Percentiles rank a stretch among this genome's conserved stretches.
Evolutionary conservation across 2,329 filamentous ascomycete species (phyloP).

Genomic region (Penicillium sp.): DNA sequence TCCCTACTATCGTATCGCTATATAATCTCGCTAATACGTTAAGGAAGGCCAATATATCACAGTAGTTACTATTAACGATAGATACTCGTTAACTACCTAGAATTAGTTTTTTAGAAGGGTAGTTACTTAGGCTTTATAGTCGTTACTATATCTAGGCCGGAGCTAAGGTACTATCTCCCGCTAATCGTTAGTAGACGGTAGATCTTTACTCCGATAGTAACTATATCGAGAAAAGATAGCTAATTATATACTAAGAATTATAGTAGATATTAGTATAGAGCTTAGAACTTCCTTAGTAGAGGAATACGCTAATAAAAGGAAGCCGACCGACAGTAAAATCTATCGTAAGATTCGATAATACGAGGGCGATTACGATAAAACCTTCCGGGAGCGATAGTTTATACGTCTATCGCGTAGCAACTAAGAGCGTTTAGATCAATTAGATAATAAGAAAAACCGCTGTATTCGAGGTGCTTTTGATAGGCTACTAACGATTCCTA

Average conservation of each 20-base stretch:
- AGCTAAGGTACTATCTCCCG: slow-evolving; percentile 19
- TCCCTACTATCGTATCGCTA: slow-evolving; percentile 31
- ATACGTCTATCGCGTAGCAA: slow-evolving; percentile 21
- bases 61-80: slow-evolving; percentile 6
- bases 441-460: slow-evolving; percentile 14
- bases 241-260: background rate
- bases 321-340: no score
- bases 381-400: slow-evolving; percentile 19
- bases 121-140: slow-evolving; percentile 29
- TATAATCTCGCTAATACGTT: slow-evolving; percentile 21
- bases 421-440: slow-evolving; percentile 13
- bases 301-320: no score
- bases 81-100: slow-evolving; percentile 10
- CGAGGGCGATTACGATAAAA: slow-evolving; percentile 14
- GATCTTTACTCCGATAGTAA: slow-evolving; percentile 32
- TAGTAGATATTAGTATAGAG: no score
- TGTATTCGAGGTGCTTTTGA: slow-evolving; percentile 34
- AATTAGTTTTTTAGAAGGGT: slow-evolving; percentile 20
- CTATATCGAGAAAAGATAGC: slow-evolving; percentile 7
- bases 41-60: slow-evolving; percentile 1
- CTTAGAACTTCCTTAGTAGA: no score
- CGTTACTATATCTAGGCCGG: slow-evolving; percentile 22
- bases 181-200: slow-evolving; percentile 31
- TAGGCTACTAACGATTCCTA: slow-evolving; percentile 31
- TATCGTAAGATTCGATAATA: slow-evolving; percentile 18